These are phyloP conservation scores for Mycena vitilis DNA, from an alignment of 768 basidiomycete genomes.

Conservation along the genomic window DNA sequence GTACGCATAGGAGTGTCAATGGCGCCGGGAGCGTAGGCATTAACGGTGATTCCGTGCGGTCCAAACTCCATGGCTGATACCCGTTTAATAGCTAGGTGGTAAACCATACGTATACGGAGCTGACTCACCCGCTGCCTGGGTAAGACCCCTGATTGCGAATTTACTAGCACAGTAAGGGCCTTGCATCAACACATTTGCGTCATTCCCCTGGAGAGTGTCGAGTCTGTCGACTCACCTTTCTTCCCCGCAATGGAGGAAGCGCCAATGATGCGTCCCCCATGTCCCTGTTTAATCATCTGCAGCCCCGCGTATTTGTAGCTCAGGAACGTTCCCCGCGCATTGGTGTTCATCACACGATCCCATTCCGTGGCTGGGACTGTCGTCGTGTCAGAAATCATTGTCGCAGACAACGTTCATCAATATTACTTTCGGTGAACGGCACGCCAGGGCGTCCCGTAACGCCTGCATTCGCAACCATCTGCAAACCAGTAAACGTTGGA, in stretches of 20 bases:
- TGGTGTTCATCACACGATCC: constrained; percentile 42
- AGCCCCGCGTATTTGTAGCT: constrained; percentile 52
- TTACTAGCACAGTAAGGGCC: constrained; percentile 52
- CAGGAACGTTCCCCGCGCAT: constrained; percentile 48
- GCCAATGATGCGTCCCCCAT: constrained; percentile 55
- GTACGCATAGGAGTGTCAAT: constrained; percentile 34
- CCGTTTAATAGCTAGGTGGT: background rate
- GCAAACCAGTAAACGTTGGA: no score
- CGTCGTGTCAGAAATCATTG: background rate
- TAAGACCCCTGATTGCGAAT: constrained; percentile 56
- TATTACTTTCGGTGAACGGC: constrained; percentile 13
- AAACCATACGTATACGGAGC: background rate
- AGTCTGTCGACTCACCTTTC: constrained; percentile 46
- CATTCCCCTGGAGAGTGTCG: background rate
- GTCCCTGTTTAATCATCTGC: constrained; percentile 54
- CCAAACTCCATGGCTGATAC: constrained; percentile 45
- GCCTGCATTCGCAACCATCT: constrained; percentile 51
- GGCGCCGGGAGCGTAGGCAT: constrained; percentile 42
- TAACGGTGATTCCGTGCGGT: constrained; percentile 42
- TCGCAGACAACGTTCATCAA: constrained; percentile 23
- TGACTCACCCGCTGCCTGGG: constrained; percentile 49
- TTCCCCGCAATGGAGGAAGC: constrained; percentile 53
- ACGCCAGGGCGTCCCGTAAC: constrained; percentile 27
- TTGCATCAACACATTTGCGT: constrained; percentile 6
- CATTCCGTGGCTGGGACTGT: constrained; percentile 39